Conservation (phyloP, 2,329 filamentous ascomycete species). For the Nothophaeocryptopus gaeumannii region DNA sequence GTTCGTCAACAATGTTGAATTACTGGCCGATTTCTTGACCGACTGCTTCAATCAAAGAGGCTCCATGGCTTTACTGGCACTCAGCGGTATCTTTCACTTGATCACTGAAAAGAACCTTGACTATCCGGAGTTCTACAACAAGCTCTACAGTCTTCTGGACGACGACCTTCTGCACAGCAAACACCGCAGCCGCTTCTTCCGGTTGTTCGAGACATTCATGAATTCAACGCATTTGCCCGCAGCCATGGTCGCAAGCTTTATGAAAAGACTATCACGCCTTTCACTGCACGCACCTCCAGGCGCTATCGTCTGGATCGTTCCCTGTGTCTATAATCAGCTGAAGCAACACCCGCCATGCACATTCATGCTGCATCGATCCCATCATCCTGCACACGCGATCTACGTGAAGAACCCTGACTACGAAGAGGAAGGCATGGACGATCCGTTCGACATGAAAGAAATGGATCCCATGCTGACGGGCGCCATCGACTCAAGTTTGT, state of each 20-base stretch:
- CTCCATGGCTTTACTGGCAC: constrained; percentile 78
- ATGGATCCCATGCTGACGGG: constrained; percentile 77
- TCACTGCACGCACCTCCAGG: constrained; percentile 85
- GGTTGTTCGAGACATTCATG: constrained; percentile 86
- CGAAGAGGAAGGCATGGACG: constrained; percentile 61
- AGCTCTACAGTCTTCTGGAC: constrained; percentile 90
- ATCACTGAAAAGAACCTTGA: constrained; percentile 93
- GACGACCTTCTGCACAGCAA: constrained; percentile 85
- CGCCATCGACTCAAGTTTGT: constrained; percentile 88
- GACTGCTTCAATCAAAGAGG: constrained; percentile 87
- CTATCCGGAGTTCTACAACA: constrained; percentile 77
- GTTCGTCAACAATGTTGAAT: constrained; percentile 76
- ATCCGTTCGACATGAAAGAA: constrained; percentile 76
- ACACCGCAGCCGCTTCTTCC: constrained; percentile 89
- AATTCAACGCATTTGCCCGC: constrained; percentile 89
- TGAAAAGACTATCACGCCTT: constrained; percentile 85
- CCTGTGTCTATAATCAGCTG: constrained; percentile 93
- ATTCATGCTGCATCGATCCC: constrained; percentile 85
- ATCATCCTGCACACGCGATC: constrained; percentile 33
- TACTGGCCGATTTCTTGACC: constrained; percentile 95
- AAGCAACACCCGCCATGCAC: constrained; percentile 86
- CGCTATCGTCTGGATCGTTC: constrained; percentile 82
- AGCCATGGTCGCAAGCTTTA: constrained; percentile 86
- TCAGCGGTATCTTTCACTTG: constrained; percentile 91
- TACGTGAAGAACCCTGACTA: constrained; percentile 25